Evolutionary conservation across 352 stramenopile species (phyloP).

Genomic region (Lagenidium sp.): DNA sequence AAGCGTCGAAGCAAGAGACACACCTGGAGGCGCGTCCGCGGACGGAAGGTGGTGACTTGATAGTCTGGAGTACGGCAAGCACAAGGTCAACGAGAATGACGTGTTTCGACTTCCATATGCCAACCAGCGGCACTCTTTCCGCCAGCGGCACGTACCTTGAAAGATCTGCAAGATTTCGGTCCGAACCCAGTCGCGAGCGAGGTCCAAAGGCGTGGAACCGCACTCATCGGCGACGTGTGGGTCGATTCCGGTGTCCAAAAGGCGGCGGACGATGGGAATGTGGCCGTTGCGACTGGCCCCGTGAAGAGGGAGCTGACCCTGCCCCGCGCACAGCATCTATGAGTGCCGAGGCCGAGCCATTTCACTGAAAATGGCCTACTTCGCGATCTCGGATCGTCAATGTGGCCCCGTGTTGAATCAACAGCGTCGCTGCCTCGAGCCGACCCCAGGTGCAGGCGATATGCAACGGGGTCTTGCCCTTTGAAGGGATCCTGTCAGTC

Average conservation of each 20-base stretch:
- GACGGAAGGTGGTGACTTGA: too few species aligned
- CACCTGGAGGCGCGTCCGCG: too few species aligned
- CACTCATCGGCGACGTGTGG: slow-evolving; percentile 41
- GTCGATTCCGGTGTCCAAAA: slow-evolving; percentile 22
- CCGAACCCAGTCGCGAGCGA: slow-evolving; percentile 48
- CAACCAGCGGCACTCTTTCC: too few species aligned
- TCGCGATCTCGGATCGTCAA: slow-evolving; percentile 25
- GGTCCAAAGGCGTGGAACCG: slow-evolving; percentile 34
- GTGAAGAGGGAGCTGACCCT: slow-evolving; percentile 47
- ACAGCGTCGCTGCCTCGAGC: slow-evolving; percentile 24
- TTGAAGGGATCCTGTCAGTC: neutral
- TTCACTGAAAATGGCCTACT: too few species aligned
- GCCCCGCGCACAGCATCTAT: too few species aligned
- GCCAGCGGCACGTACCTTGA: slow-evolving; percentile 27
- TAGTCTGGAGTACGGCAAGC: too few species aligned
- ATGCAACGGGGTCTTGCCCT: slow-evolving; percentile 48
- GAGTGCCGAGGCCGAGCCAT: too few species aligned
- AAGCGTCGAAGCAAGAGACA: too few species aligned
- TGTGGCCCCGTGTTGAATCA: slow-evolving; percentile 23
- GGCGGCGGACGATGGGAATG: slow-evolving; percentile 26
- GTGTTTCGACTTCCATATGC: too few species aligned
- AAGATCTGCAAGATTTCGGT: slow-evolving; percentile 38
- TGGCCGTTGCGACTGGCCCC: slow-evolving; percentile 52
- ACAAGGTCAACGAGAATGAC: too few species aligned
- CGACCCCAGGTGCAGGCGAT: slow-evolving; percentile 46